Conservation (phyloP, 2,329 filamentous ascomycete genomes). For the Aspergillus phoenicis region DNA sequence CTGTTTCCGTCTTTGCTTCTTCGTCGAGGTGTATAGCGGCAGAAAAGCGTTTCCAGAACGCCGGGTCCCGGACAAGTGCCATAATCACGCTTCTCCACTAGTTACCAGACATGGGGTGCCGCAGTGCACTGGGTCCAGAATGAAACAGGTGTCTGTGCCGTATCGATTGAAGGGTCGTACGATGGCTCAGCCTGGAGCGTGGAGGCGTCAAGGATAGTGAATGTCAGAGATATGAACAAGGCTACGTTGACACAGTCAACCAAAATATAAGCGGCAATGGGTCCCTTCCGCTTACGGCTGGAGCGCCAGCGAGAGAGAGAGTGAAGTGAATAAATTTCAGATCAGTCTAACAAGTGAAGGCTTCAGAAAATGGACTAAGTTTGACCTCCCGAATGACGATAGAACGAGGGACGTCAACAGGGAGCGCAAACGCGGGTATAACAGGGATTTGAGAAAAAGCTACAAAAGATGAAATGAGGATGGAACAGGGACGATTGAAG, state of each 20-base stretch:
- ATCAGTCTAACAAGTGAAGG: background rate
- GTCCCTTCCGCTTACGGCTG: background rate
- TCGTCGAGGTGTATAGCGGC: conserved; percentile 60
- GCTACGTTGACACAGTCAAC: background rate
- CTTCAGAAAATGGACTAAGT: background rate
- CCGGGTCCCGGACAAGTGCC: conserved; percentile 58
- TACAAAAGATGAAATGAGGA: background rate
- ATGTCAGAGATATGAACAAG: background rate
- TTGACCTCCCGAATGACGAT: background rate
- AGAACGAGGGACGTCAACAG: background rate
- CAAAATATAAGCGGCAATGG: background rate
- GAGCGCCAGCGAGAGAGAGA: background rate
- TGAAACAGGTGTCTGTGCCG: background rate
- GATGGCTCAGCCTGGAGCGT: background rate
- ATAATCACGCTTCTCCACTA: conserved; percentile 31
- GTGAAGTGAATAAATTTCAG: background rate
- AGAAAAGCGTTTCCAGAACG: conserved; percentile 64
- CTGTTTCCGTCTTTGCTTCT: conserved; percentile 35
- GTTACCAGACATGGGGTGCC: background rate
- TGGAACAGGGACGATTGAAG: background rate
- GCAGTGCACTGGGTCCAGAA: background rate
- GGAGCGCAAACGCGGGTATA: background rate
- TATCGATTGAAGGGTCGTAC: background rate
- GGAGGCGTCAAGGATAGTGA: background rate
- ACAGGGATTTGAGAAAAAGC: background rate